Evolutionary conservation across 2,329 filamentous ascomycete genomes (phyloP), one percentile per base, ranked within the genome.

Genomic region (Penicillium sp.): DNA sequence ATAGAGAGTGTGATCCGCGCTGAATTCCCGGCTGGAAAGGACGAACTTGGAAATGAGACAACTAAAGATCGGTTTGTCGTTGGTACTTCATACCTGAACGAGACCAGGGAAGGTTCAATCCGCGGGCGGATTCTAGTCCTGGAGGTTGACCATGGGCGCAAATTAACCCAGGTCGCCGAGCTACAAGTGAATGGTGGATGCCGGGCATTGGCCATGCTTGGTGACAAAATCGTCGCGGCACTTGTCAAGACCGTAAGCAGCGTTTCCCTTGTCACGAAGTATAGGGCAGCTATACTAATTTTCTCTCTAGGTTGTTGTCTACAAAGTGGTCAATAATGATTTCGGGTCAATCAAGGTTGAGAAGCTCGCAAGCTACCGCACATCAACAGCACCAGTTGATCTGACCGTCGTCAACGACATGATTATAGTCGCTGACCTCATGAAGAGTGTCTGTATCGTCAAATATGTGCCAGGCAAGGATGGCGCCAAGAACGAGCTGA

Each of bases 381-480:
- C 91, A 2, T 86, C 91, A 2, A 96, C 92, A 0, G 90, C 90
- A 31, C 93, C 95, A 0, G 85, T 96, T 16, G 90, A 93, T 64
- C 73, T 98, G 7, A 86, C 88, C 10, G 83, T 97, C 14, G 84
- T 86, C 1, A 89, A 84, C 1, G 87, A 88, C 64, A 81, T 85
- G 24, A 93, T 99, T 60, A 91, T 90, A 0, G 87, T 98, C 10
- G 90, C 89, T 0, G 95, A 99, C 69, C 78, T 99, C 46, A 97
- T 96, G 90, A 97, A 98, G 76, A 96, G 91, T 1, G 81, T 96
- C 24, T 87, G 89, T 1, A 78, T 98, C 6, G 80, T 97, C 9
- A 82, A 95, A 69, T 95, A 89, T 69, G 79, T 81, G 0, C 81
- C 82, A 3, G 82, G 85, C 2, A 73, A 80, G 22, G 76, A 84